Conservation (phyloP, 2,329 filamentous ascomycete genomes). For the Cordyceps cicadae region DNA sequence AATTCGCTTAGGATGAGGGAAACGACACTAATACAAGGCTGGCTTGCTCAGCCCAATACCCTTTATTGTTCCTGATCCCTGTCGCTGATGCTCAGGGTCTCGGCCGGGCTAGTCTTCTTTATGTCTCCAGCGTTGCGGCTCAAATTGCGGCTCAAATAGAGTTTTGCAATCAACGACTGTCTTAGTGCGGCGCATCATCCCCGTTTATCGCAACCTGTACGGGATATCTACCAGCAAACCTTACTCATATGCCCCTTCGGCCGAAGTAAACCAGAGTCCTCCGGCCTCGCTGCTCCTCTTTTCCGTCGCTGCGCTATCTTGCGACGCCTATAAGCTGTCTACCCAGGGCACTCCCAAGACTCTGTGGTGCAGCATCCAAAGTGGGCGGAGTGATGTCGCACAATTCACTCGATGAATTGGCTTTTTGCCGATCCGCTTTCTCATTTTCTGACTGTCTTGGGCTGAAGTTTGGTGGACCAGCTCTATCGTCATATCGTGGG, state of each 20-base stretch:
- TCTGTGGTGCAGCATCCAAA: not conserved
- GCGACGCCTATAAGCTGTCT: not conserved
- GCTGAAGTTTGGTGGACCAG: not conserved
- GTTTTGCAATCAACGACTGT: not conserved
- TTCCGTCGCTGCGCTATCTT: not conserved
- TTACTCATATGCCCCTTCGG: not conserved
- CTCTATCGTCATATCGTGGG: not conserved
- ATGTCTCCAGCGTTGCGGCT: not conserved
- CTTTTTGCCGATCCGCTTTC: not conserved
- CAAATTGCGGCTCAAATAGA: not conserved
- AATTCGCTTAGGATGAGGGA: not conserved
- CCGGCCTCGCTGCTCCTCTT: not conserved
- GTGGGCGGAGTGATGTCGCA: not conserved
- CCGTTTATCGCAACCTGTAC: not conserved
- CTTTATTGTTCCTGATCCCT: not conserved
- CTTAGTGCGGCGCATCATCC: not conserved
- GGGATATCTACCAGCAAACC: not conserved
- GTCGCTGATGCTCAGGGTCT: not conserved
- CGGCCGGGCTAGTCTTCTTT: not conserved
- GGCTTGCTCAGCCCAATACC: not conserved
- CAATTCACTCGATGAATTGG: not conserved
- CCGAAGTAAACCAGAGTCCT: no score
- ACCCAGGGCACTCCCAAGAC: not conserved
- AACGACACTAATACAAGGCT: not conserved
- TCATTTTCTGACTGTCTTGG: not conserved